phyloP scores from a whole-genome alignment of 2,329 filamentous ascomycete species.

The Aspergillus pseudoviridinutans region DNA sequence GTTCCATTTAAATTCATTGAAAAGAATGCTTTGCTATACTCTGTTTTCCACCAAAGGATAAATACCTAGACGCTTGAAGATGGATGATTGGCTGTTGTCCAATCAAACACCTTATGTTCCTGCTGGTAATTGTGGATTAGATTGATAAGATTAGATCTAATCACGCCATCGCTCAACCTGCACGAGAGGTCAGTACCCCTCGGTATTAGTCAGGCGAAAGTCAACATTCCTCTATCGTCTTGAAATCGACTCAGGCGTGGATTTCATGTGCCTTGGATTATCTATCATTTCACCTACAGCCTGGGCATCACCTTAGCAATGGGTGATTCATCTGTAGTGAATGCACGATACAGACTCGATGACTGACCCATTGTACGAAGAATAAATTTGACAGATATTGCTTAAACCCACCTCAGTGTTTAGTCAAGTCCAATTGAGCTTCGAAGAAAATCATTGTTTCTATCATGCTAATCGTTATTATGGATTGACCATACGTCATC shows the following conservation, averaged over 20 bases:
- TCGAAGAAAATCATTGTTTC: constrained; percentile 5
- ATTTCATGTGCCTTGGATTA: not conserved
- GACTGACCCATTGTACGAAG: no score
- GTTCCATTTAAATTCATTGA: no score
- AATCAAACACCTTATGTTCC: not conserved
- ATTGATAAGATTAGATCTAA: constrained; percentile 18
- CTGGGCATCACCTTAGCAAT: no score
- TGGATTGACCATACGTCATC: constrained; percentile 6
- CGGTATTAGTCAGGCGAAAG: not conserved
- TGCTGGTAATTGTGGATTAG: constrained; percentile 9
- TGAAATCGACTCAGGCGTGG: no score
- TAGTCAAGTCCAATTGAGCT: not conserved
- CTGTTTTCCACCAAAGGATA: not conserved
- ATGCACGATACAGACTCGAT: no score
- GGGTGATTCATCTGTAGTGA: no score
- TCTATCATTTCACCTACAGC: no score
- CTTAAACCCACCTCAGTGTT: no score
- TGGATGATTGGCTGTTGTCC: not conserved
- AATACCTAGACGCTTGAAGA: not conserved
- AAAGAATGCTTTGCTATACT: no score
- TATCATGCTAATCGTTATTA: constrained; percentile 20
- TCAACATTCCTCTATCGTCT: no score
- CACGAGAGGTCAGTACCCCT: not conserved
- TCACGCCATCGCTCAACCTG: not conserved
- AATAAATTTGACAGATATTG: no score